Evolutionary conservation across 148 eudicot species (phyloP), one percentile per base, ranked within the genome.

Genomic region (Chenopodium quinoa): DNA sequence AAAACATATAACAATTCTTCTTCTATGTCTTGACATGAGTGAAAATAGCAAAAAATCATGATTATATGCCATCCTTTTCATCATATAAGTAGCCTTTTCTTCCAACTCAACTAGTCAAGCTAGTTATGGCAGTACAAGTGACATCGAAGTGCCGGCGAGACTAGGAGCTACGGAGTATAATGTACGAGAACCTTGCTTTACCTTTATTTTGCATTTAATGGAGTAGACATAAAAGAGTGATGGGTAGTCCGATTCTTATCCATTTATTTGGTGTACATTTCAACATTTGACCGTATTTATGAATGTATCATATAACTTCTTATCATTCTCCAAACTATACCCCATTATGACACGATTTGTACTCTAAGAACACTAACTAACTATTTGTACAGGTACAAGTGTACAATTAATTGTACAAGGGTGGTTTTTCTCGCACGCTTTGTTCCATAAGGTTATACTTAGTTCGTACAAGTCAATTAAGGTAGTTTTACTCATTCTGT

Each of bases 281-380:
- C 56, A 52, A 14, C 54, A 72, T 44, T 72, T 72, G 75, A 72
- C 56, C 52, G 4, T 37, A 71, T 37, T 71, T 71, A 71, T 71
- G 48, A 7, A 19, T 52, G 56, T 10, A 11, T 52, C 17, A 52
- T 52, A 52, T 14, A 52, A 0, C 2, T 52, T 14, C 12, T 2
- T 3, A 10, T 52, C 56, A 12, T 12, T 52, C 56, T 52, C 56
- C 56, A 52, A 52, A 12, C 56, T 10, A 52, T 14, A 52, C 56
- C 56, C 44, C 8, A 40, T 40, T 40, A 40, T 40, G 44, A 40
- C 44, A 40, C 44, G 44, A 40, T 40, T 40, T 40, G 44, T 40
- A 40, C 7, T 40, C 44, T 5, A 6, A 40, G 8, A 40, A 40
- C 44, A 40, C 44, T 40, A 34, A 4, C 40, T 34, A 40, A 40